phyloP scores from a whole-genome alignment of 768 basidiomycete genomes.

The Termitomyces sp. region DNA sequence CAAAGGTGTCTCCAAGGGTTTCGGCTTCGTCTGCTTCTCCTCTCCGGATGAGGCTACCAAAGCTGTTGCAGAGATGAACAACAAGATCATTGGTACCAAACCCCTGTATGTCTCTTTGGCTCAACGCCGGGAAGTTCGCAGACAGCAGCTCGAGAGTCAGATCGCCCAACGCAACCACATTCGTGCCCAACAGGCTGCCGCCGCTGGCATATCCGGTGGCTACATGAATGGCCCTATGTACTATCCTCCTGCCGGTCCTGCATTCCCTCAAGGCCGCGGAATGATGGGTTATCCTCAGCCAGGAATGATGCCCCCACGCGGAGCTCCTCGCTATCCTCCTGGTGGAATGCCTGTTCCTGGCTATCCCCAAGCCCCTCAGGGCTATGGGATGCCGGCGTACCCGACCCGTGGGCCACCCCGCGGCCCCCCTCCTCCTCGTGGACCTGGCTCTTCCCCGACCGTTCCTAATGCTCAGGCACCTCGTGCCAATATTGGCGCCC shows the following conservation, averaged over 20 bases:
- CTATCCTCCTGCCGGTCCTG: conserved; percentile 76
- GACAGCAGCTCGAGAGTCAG: conserved; percentile 98
- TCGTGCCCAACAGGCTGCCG: conserved; percentile 92
- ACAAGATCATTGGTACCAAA: conserved; percentile 99
- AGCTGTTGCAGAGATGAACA: conserved; percentile 99
- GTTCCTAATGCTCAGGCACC: conserved; percentile 57
- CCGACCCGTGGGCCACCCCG: conserved; percentile 56
- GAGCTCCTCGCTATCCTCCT: conserved; percentile 31
- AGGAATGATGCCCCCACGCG: conserved; percentile 83
- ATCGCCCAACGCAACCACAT: conserved; percentile 98
- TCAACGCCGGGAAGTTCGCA: conserved; percentile 95
- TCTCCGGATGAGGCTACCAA: conserved; percentile 98
- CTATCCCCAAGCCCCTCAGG: conserved; percentile 68
- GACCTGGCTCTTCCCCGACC: conserved; percentile 66
- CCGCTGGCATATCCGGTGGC: conserved; percentile 75
- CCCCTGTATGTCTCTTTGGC: conserved; percentile 98
- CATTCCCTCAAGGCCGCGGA: conserved; percentile 75
- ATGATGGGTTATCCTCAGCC: conserved; percentile 82
- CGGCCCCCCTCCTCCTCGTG: conserved; percentile 52
- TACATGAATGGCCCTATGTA: conserved; percentile 86
- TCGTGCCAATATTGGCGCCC: conserved; percentile 58
- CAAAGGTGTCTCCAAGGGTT: conserved; percentile 88
- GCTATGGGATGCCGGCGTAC: conserved; percentile 67
- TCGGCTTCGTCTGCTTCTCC: conserved; percentile 99
- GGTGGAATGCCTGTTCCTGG: conserved; percentile 62